Base-by-base conservation (phyloP, 805 yeast species). In the Metschnikowia orientalis region DNA sequence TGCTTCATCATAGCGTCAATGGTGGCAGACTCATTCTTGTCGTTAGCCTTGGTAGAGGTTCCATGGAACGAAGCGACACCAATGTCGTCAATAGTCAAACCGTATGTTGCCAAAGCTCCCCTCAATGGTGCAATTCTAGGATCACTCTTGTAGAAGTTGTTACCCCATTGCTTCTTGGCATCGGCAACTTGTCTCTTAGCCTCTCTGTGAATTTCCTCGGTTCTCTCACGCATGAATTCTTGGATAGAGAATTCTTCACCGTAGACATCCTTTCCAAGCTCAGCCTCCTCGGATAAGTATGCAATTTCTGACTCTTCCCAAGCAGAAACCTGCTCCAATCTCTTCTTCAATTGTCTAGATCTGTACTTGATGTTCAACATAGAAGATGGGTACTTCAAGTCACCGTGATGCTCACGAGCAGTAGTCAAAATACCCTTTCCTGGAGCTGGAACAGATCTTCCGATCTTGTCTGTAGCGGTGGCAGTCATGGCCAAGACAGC, bases 401-500 rank as follows among this genome's bases (percentile, higher is more conserved):
- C 75, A 50, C 88, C 85, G 50, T 81, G 90, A 56, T 80, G 78
- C 70, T 94, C 98, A 57, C 95, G 81, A 38, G 98, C 98, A 57
- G 95, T 87, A 41, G 98, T 92, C 73, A 92, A 75, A 48, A 92
- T 84, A 81, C 99, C 99, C 71, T 90, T 87, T 63, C 99, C 99
- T 67, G 99, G 99, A 57, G 98, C 98, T 47, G 99, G 99, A 48
- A 92, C 90, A 31, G 97, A 89, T 70, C 97, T 83, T 59, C 97
- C 97, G 61, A 90, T 90, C 79, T 89, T 94, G 66, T 92, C 99
- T 41, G 95, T 77, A 33, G 98, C 98, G 54, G 97, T 94, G 36
- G 96, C 90, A 37, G 96, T 75, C 75, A 89, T 68, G 35, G 95
- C 98, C 51, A 89, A 73, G 43, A 92, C 79, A 66, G 96, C 98